Percentiles rank a stretch among this genome's conserved stretches.
Conservation (phyloP, 2,329 filamentous ascomycete species). For the Trichoderma endophyticum region DNA sequence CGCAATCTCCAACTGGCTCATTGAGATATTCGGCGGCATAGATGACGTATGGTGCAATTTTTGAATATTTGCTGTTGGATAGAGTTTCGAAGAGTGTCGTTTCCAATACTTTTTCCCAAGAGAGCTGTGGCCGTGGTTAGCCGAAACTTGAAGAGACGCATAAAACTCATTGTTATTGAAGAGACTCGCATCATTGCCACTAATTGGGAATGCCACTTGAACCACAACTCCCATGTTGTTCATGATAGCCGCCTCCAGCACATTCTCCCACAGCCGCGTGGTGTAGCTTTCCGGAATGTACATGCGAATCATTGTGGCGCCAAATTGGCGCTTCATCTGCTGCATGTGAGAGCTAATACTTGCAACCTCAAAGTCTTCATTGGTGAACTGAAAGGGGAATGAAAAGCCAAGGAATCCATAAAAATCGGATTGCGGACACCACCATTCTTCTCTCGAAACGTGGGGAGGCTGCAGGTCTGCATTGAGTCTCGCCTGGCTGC, state of each 20-base stretch:
- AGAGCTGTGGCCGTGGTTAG: slow-evolving; percentile 8
- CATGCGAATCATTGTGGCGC: slow-evolving; percentile 22
- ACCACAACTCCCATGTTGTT: slow-evolving; percentile 23
- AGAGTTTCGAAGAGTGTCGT: slow-evolving; percentile 1
- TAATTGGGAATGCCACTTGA: slow-evolving; percentile 20
- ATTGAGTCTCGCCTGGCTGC: slow-evolving; percentile 18
- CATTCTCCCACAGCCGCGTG: slow-evolving; percentile 20
- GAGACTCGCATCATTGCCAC: slow-evolving; percentile 18
- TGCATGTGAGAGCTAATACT: slow-evolving; percentile 7
- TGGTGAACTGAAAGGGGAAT: slow-evolving; percentile 20
- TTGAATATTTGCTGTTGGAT: neutral
- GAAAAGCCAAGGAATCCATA: slow-evolving; percentile 24
- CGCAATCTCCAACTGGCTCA: slow-evolving; percentile 21
- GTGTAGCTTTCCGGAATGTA: slow-evolving; percentile 22
- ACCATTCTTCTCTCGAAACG: slow-evolving; percentile 19
- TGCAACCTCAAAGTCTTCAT: slow-evolving; percentile 18
- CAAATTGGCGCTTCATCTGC: slow-evolving; percentile 23
- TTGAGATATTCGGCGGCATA: slow-evolving; percentile 22
- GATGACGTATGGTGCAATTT: slow-evolving; percentile 22
- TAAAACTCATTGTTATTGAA: neutral
- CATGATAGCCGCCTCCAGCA: slow-evolving; percentile 19
- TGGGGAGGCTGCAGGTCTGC: slow-evolving; percentile 9
- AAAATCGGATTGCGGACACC: slow-evolving; percentile 21
- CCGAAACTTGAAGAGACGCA: neutral
- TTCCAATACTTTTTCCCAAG: slow-evolving; percentile 2